A percentile compares a stretch with the other conserved stretches of the same genome.
phyloP scores from a whole-genome alignment of 2,329 filamentous ascomycete species.

The Cladosporium halotolerans region DNA sequence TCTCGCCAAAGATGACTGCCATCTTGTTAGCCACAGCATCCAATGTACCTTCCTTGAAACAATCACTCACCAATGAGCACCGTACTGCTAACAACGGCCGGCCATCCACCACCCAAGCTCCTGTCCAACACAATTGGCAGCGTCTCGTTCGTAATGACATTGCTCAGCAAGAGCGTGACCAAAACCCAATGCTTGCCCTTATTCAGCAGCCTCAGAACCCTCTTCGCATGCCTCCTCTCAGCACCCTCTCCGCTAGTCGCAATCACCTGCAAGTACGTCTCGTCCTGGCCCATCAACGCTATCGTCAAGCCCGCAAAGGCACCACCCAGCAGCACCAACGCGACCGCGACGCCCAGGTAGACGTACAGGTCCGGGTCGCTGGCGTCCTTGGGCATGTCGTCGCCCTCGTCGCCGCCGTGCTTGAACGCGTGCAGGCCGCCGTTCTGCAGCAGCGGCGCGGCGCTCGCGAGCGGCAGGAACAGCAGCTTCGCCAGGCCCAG shows the following conservation, averaged over 20 bases:
- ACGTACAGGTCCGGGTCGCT: slow-evolving; percentile 66
- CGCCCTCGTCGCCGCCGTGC: slow-evolving; percentile 12
- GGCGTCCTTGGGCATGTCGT: slow-evolving; percentile 23
- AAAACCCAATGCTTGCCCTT: slow-evolving; percentile 97
- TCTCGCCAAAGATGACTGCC: slow-evolving; percentile 92
- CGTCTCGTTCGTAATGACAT: slow-evolving; percentile 97
- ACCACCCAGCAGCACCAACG: slow-evolving; percentile 79
- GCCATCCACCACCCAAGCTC: slow-evolving; percentile 88
- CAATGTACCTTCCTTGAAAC: slow-evolving; percentile 7
- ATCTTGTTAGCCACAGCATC: slow-evolving; percentile 14
- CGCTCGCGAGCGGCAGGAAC: slow-evolving; percentile 19
- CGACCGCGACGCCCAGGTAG: slow-evolving; percentile 70
- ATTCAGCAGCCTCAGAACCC: slow-evolving; percentile 72
- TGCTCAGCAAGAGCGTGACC: slow-evolving; percentile 86
- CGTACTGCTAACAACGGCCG: slow-evolving; percentile 88
- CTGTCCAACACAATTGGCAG: slow-evolving; percentile 91
- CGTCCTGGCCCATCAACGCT: slow-evolving; percentile 77
- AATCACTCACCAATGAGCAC: slow-evolving; percentile 72
- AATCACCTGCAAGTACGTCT: slow-evolving; percentile 94
- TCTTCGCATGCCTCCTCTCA: slow-evolving; percentile 80
- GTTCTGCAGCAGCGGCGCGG: slow-evolving; percentile 15
- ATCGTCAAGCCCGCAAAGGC: slow-evolving; percentile 93
- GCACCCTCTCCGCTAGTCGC: slow-evolving; percentile 74
- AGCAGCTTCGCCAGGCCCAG: slow-evolving; percentile 19
- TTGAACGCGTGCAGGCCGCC: background rate